These are phyloP conservation scores for Oxytropis ochrocephala DNA, from an alignment of 306 rosid species.

Conservation along the genomic window DNA sequence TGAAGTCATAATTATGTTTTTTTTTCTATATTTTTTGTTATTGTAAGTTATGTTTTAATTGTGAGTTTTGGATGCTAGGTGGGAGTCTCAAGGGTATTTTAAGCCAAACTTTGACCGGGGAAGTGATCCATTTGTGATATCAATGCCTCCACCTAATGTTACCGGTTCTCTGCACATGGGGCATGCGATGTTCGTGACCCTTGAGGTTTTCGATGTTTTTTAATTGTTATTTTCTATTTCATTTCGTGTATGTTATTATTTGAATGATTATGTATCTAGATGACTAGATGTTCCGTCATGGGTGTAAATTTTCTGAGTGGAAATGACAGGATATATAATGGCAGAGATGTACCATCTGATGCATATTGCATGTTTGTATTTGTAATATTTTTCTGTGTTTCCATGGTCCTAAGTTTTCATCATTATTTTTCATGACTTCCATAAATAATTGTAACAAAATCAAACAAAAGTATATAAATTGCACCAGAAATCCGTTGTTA, in stretches of 20 bases:
- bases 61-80: conserved; percentile 51
- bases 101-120: conserved; percentile 67
- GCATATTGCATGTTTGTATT: not conserved
- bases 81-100: conserved; percentile 97
- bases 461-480: too few relatives aligned
- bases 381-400: conserved; percentile 5
- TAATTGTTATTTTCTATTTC: not conserved
- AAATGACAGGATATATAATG: not conserved
- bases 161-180: conserved; percentile 99
- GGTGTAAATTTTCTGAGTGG: not conserved
- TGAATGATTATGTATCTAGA: not conserved
- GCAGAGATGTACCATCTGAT: conserved; percentile 8
- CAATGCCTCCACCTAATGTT: conserved; percentile 99
- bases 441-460: not conserved
- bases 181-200: conserved; percentile 97
- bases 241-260: not conserved
- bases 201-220: conserved; percentile 55
- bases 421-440: not conserved
- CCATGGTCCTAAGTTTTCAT: not conserved
- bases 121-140: conserved; percentile 73
- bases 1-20: not conserved
- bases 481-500: too few relatives aligned
- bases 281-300: not conserved
- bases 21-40: not conserved
- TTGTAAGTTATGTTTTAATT: conserved; percentile 3